Percentiles rank a stretch among this genome's conserved stretches.
Evolutionary conservation across 305 asterid species (phyloP).

Genomic region (Striga hermonthica): DNA sequence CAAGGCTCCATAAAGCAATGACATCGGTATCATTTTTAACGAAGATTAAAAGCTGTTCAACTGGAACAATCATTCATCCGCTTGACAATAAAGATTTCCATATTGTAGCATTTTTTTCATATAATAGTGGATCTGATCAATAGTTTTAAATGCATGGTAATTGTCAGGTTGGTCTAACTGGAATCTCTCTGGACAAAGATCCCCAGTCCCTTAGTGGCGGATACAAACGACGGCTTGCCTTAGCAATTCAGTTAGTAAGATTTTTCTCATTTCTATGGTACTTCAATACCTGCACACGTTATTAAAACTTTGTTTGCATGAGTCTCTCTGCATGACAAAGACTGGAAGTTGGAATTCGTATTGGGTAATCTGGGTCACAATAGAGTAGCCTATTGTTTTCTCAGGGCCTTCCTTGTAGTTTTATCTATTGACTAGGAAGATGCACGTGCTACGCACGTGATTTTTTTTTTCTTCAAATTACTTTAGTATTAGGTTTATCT

Average conservation of each 20-base stretch:
- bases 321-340: conserved; percentile 2
- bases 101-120: conserved; percentile 1
- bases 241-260: conserved; percentile 84
- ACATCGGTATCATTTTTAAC: conserved; percentile 52
- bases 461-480: no score
- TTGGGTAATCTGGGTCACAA: conserved; percentile 27
- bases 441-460: no score
- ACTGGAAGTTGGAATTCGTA: conserved; percentile 9
- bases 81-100: conserved; percentile 11
- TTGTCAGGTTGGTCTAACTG: conserved; percentile 81
- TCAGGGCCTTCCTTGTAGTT: conserved; percentile 18
- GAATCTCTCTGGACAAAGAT: conserved; percentile 84
- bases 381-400: conserved; percentile 23
- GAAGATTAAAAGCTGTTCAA: conserved; percentile 22
- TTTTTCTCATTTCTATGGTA: conserved; percentile 27
- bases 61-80: conserved; percentile 23
- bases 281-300: conserved; percentile 14
- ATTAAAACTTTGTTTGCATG: conserved; percentile 21
- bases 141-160: conserved; percentile 27
- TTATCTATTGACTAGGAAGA: conserved; percentile 12
- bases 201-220: conserved; percentile 94
- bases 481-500: no score
- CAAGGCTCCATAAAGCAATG: conserved; percentile 79
- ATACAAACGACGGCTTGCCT: conserved; percentile 92
- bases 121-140: conserved; percentile 26